phyloP scores from a whole-genome alignment of 768 basidiomycete species.

The Pleurotus eryngii region DNA sequence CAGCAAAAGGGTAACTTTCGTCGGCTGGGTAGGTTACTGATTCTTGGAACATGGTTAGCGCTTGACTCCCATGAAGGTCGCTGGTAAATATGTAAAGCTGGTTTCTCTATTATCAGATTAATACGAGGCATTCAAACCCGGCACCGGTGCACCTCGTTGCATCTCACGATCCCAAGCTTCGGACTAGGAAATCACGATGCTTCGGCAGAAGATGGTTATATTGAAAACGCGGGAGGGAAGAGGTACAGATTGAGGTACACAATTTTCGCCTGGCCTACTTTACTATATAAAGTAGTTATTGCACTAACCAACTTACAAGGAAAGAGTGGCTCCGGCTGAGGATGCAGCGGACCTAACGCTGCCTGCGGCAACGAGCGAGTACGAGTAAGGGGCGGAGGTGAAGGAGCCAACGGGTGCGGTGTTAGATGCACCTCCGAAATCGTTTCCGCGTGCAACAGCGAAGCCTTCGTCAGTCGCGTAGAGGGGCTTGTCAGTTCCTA shows the following conservation, averaged over 20 bases:
- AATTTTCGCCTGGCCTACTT: not conserved
- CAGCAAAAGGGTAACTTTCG: constrained; percentile 41
- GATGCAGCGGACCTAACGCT: constrained; percentile 23
- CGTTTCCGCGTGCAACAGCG: constrained; percentile 35
- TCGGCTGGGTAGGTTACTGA: constrained; percentile 34
- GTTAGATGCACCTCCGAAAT: constrained; percentile 30
- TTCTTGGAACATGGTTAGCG: constrained; percentile 11
- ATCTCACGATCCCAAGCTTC: not conserved
- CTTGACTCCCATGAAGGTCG: constrained; percentile 4
- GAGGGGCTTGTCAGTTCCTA: constrained; percentile 34
- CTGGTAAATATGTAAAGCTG: constrained; percentile 2
- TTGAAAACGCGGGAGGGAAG: not conserved
- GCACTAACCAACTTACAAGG: constrained; percentile 17
- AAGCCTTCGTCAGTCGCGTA: constrained; percentile 40
- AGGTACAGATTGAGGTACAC: not conserved
- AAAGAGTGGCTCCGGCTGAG: constrained; percentile 28
- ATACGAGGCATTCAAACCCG: not conserved
- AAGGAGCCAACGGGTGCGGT: constrained; percentile 30
- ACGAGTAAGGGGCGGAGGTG: constrained; percentile 30
- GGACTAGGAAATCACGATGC: not conserved
- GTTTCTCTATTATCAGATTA: constrained; percentile 6
- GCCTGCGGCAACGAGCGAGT: constrained; percentile 24
- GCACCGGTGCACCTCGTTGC: not conserved
- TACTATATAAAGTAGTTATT: no score
- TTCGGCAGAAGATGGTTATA: not conserved